Conservation (phyloP, 2,329 filamentous ascomycete genomes). For the Aspergillus eucalypticola region DNA sequence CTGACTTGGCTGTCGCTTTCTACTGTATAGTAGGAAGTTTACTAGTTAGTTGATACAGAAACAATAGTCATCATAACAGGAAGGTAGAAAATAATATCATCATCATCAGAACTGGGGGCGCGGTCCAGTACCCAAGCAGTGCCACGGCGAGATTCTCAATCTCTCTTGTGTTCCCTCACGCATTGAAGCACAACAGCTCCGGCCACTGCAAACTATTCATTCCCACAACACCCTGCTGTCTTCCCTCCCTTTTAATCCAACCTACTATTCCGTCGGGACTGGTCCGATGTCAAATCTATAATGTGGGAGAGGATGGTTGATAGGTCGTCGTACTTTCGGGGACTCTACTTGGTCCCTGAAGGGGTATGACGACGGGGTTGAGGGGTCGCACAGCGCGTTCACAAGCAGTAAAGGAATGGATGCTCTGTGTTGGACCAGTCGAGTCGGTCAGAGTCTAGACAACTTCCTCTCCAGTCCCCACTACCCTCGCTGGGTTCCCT, state of each 20-base stretch:
- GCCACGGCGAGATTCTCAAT: background rate
- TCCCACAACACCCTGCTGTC: background rate
- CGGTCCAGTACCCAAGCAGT: background rate
- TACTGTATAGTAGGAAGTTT: too few relatives aligned
- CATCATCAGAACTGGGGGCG: background rate
- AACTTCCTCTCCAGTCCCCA: slow-evolving; percentile 2
- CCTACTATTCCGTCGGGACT: background rate
- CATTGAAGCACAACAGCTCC: background rate
- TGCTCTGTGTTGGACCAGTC: slow-evolving; percentile 21
- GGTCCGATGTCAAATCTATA: slow-evolving; percentile 8
- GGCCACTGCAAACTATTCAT: background rate
- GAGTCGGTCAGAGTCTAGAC: slow-evolving; percentile 27
- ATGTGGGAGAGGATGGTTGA: slow-evolving; percentile 11
- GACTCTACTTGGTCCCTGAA: slow-evolving; percentile 1
- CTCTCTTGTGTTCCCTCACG: background rate
- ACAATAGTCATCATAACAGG: background rate
- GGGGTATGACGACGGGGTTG: slow-evolving; percentile 10
- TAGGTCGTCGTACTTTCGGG: slow-evolving; percentile 21
- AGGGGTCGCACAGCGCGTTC: slow-evolving; percentile 9
- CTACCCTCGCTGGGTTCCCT: slow-evolving; percentile 1
- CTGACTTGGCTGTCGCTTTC: too few relatives aligned
- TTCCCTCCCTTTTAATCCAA: background rate
- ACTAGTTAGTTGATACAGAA: too few relatives aligned
- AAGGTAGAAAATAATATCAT: background rate
- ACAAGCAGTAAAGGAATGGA: background rate